phyloP scores from a whole-genome alignment of 148 eudicot genomes.

The Pharnaceum exiguum region DNA sequence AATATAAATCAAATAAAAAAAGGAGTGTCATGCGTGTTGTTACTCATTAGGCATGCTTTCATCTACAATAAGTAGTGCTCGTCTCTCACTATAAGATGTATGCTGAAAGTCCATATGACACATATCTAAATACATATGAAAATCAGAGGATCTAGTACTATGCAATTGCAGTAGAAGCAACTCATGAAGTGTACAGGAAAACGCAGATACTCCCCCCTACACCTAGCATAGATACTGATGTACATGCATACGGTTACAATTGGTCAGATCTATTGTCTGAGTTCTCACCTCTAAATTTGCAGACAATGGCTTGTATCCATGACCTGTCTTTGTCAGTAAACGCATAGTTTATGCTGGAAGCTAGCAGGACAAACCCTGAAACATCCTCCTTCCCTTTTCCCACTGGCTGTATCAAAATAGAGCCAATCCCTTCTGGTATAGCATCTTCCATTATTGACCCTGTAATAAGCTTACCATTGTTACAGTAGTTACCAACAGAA shows the following conservation, averaged over 20 bases:
- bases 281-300: constrained; percentile 51
- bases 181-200: too few relatives aligned
- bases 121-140: too few relatives aligned
- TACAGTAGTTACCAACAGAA: background rate
- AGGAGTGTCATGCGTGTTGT: too few relatives aligned
- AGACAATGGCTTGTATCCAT: constrained; percentile 79
- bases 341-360: constrained; percentile 70
- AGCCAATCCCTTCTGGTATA: constrained; percentile 64
- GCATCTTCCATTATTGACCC: constrained; percentile 63
- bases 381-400: constrained; percentile 22
- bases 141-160: too few relatives aligned
- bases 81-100: too few relatives aligned
- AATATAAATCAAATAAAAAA: too few relatives aligned
- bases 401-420: constrained; percentile 64
- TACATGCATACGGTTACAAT: constrained; percentile 1
- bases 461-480: constrained; percentile 14
- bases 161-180: too few relatives aligned
- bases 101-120: too few relatives aligned
- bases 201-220: too few relatives aligned
- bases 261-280: background rate
- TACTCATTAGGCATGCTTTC: too few relatives aligned
- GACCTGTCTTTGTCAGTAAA: constrained; percentile 63
- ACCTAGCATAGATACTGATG: background rate
- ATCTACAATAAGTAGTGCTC: too few relatives aligned
- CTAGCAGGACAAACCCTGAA: constrained; percentile 61